Evolutionary conservation across 768 basidiomycete species (phyloP).

Genomic region (Auriscalpium microsporum): DNA sequence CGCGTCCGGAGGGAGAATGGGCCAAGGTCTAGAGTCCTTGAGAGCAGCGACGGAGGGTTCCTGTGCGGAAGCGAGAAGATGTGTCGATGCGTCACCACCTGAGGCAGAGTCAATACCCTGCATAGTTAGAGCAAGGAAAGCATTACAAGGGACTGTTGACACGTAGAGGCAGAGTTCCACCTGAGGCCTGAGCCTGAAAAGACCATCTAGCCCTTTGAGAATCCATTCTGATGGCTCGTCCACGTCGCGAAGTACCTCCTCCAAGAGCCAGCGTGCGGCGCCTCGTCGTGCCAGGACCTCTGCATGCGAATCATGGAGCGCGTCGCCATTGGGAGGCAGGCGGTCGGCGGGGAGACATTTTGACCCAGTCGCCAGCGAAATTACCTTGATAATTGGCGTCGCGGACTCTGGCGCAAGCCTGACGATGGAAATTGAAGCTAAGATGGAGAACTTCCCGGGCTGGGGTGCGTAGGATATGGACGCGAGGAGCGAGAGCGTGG

Average conservation of each 20-base stretch:
- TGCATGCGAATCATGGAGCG: slow-evolving; percentile 84
- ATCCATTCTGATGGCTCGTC: slow-evolving; percentile 41
- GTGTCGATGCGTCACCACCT: slow-evolving; percentile 85
- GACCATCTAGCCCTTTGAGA: slow-evolving; percentile 25
- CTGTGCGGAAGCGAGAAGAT: slow-evolving; percentile 67
- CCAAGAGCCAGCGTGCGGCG: slow-evolving; percentile 69
- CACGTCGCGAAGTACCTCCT: slow-evolving; percentile 45
- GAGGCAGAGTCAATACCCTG: not conserved
- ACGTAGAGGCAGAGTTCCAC: slow-evolving; percentile 64
- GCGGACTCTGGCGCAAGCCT: slow-evolving; percentile 16
- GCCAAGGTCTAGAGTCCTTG: slow-evolving; percentile 42
- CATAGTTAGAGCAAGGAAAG: not conserved
- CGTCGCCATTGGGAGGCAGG: slow-evolving; percentile 63
- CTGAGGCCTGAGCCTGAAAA: slow-evolving; percentile 36
- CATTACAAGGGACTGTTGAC: slow-evolving; percentile 56
- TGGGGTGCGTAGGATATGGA: slow-evolving; percentile 43
- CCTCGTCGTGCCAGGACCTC: slow-evolving; percentile 85
- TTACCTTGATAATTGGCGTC: slow-evolving; percentile 34
- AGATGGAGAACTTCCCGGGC: slow-evolving; percentile 50
- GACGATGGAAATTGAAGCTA: slow-evolving; percentile 49
- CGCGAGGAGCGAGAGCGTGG: slow-evolving; percentile 36
- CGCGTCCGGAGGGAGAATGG: slow-evolving; percentile 23
- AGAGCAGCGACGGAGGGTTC: slow-evolving; percentile 62
- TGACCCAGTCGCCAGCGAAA: slow-evolving; percentile 74
- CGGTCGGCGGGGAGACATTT: slow-evolving; percentile 69